Conservation (phyloP, 179 eudicot genomes). For the Beta macrorhiza region DNA sequence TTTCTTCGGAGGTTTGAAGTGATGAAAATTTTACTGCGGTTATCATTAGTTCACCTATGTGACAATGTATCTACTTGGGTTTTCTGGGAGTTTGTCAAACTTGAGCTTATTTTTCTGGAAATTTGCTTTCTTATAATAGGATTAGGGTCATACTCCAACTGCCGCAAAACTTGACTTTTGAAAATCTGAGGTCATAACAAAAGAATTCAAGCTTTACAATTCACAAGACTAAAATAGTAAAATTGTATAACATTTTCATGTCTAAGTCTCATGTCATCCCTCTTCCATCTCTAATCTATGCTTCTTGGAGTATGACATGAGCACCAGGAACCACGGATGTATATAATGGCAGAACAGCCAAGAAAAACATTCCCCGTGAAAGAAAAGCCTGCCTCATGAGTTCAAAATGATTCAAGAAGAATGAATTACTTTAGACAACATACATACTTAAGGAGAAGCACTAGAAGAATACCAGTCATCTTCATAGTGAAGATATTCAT, state of each 20-base stretch:
- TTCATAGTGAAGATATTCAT: slow-evolving; percentile 96
- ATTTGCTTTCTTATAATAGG: no score
- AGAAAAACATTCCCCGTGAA: no score
- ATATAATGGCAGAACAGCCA: no score
- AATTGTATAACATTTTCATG: not conserved
- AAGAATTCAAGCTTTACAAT: not conserved
- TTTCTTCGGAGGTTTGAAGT: no score
- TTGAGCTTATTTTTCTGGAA: no score
- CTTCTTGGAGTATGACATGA: not conserved
- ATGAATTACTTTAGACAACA: not conserved
- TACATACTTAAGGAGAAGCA: slow-evolving; percentile 1
- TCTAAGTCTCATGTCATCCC: not conserved
- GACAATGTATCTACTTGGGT: no score
- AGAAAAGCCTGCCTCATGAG: no score
- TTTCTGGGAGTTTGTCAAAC: no score
- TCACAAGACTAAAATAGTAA: not conserved
- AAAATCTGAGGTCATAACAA: not conserved
- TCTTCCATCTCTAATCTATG: not conserved
- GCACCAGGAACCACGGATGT: not conserved
- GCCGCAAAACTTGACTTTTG: not conserved
- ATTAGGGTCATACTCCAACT: not conserved
- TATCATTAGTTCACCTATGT: no score
- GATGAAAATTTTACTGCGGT: no score
- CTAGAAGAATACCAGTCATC: slow-evolving; percentile 75
- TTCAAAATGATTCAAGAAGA: not conserved